Base-by-base conservation (phyloP, 345 rosid genomes). In the Brassica incana region DNA sequence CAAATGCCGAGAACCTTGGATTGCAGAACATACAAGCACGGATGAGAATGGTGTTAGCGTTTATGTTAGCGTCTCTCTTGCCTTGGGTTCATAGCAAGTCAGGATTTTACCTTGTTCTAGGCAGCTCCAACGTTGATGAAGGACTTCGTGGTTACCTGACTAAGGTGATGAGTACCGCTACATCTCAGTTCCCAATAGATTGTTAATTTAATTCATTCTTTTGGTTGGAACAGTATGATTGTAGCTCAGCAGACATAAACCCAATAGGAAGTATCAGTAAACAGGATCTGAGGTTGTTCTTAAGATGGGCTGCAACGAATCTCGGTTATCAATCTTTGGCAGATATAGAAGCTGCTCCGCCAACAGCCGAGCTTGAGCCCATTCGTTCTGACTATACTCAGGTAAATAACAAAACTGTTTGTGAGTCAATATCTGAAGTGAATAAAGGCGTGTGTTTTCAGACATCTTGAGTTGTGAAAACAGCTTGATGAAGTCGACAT, bases 121-220 rank as follows among this genome's bases (percentile, higher is more conserved):
- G 99, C 65, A 92, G 98, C 88, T 96, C 99, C 65, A 96, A 88
- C 25, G 97, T 90, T 45, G 99, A 96, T 81, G 97, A 92, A 85
- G 97, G 90, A 59, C 87, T 96, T 80, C 94, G 95, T 67, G 98
- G 99, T 77, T 91, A 96, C 81, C 80, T 93, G 38, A 96, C 99
- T 5, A 96, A 96, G 98, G 98, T 95, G 76, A 62, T 74, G 40
- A 2, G 16, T 23, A 61, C 65, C 63, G 62, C 64, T 71, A 33
- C 69, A 63, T 69, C 52, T 76, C 40, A n/a, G 50, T 15, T 2
- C n/a, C 1, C 32, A 29, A 54, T 48, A 40, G 63, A 10, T 38
- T 35, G 8, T 12, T 63, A 68, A 64, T 7, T 3, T 38, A 43
- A 27, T 33, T 29, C 74, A 38, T 70, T 77, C 60, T 65, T 80